Conservation (phyloP, 2,329 filamentous ascomycete genomes). For the Pseudogymnoascus sp. region DNA sequence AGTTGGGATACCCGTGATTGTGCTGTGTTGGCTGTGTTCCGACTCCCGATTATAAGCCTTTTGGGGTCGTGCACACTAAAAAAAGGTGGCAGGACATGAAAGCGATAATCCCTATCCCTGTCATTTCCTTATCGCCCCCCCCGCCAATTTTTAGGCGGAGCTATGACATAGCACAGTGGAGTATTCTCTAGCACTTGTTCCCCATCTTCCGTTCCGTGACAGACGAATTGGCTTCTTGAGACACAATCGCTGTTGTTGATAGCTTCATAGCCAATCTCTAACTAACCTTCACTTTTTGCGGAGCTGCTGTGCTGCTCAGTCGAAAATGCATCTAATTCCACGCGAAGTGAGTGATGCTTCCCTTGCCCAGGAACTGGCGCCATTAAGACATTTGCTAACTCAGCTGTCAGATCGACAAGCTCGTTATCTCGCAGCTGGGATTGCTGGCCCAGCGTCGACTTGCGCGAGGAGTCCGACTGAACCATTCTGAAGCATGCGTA, state of each 20-base stretch:
- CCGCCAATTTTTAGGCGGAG: not conserved
- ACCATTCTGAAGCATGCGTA: conserved; percentile 83
- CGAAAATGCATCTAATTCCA: conserved; percentile 41
- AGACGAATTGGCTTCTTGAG: conserved; percentile 3
- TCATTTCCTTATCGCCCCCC: conserved; percentile 6
- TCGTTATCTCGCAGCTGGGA: conserved; percentile 83
- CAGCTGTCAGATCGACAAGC: conserved; percentile 80
- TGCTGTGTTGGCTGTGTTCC: not conserved
- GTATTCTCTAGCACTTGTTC: conserved; percentile 1
- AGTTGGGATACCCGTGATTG: not conserved
- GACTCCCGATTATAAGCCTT: not conserved
- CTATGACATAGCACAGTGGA: conserved; percentile 6
- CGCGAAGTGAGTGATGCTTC: conserved; percentile 36
- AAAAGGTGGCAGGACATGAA: not conserved
- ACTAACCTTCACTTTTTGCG: not conserved
- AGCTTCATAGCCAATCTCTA: not conserved
- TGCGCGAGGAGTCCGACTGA: conserved; percentile 79
- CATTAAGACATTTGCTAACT: not conserved
- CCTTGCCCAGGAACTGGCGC: not conserved
- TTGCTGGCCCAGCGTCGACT: conserved; percentile 80
- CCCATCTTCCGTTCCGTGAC: not conserved
- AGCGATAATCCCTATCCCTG: not conserved
- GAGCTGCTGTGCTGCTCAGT: conserved; percentile 1
- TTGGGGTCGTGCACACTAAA: not conserved
- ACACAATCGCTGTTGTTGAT: not conserved